Evolutionary conservation across 2,329 filamentous ascomycete genomes (phyloP).

Genomic region (Apiospora pterosperma): DNA sequence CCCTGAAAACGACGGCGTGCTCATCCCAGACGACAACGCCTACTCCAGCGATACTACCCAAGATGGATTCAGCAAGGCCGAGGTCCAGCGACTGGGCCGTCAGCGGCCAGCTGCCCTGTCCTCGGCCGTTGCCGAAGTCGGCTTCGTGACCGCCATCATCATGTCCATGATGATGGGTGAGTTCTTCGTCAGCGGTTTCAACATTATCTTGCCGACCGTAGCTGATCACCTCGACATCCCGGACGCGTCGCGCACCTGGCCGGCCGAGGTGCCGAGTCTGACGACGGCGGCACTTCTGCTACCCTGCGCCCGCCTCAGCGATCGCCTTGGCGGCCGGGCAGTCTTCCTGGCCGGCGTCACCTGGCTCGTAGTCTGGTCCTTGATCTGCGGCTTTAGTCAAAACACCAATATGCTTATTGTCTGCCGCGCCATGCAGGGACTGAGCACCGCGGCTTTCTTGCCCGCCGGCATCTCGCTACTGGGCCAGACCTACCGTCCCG

Average conservation of each 20-base stretch:
- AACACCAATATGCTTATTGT: constrained; percentile 69
- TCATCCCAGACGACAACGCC: constrained; percentile 7
- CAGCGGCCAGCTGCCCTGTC: constrained; percentile 52
- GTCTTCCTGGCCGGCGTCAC: constrained; percentile 57
- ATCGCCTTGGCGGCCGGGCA: constrained; percentile 59
- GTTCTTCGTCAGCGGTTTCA: constrained; percentile 76
- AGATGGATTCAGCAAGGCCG: constrained; percentile 18
- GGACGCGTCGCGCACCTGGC: constrained; percentile 59
- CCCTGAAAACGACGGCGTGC: constrained; percentile 9
- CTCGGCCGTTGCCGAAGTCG: constrained; percentile 48
- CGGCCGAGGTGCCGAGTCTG: constrained; percentile 57
- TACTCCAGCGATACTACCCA: constrained; percentile 13
- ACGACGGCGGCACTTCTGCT: constrained; percentile 56
- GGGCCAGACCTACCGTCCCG: constrained; percentile 62
- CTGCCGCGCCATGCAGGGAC: constrained; percentile 70
- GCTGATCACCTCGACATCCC: constrained; percentile 62
- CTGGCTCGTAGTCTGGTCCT: constrained; percentile 67
- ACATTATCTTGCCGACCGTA: constrained; percentile 67
- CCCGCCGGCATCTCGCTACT: constrained; percentile 66
- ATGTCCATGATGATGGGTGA: constrained; percentile 62
- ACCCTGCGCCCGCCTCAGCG: constrained; percentile 57
- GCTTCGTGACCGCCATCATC: constrained; percentile 57
- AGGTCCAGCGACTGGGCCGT: constrained; percentile 55
- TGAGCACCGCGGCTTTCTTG: constrained; percentile 70
- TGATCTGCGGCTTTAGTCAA: constrained; percentile 66